Conservation (phyloP, 116 monocot genomes). For the Zostera marina region DNA sequence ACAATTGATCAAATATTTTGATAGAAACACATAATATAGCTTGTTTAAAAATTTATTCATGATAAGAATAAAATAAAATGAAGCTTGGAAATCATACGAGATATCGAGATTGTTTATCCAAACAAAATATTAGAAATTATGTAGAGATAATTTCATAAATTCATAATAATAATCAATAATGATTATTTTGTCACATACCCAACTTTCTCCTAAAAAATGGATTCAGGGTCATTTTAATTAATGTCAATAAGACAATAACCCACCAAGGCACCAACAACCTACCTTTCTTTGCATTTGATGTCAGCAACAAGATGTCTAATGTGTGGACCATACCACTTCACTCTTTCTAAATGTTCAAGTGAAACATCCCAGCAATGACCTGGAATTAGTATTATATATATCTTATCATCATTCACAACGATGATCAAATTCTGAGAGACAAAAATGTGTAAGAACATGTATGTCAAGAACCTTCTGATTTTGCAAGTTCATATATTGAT, state of each 20-base stretch:
- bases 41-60: no score
- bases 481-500: conserved; percentile 33
- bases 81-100: no score
- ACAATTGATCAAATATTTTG: no score
- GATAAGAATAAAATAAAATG: no score
- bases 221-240: background rate
- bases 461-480: conserved; percentile 33
- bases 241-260: background rate
- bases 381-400: conserved; percentile 7
- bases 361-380: conserved; percentile 67
- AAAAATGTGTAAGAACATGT: background rate
- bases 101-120: no score
- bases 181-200: no score
- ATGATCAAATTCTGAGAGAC: background rate
- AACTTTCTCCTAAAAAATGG: background rate
- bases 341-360: conserved; percentile 57
- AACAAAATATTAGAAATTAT: no score
- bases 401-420: background rate
- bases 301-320: conserved; percentile 79
- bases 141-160: no score
- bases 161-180: no score
- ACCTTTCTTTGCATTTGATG: conserved; percentile 30
- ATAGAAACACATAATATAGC: no score
- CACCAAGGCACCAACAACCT: background rate
- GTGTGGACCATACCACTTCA: conserved; percentile 87